Percentiles rank a stretch among this genome's conserved stretches.
phyloP scores from a whole-genome alignment of 768 basidiomycete genomes.

The Leccinum fibrillosum region DNA sequence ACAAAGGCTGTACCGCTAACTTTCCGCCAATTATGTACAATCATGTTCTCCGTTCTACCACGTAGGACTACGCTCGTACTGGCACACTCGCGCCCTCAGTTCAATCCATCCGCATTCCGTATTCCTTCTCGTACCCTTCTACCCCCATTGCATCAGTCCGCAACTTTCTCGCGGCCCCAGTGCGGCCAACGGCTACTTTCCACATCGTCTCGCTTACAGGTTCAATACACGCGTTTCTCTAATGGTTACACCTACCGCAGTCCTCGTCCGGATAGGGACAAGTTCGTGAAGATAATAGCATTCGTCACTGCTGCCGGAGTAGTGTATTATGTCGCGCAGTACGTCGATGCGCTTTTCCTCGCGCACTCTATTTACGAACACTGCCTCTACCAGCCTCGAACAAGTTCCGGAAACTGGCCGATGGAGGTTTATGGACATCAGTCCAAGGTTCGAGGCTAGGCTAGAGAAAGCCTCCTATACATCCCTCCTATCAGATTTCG shows the following conservation, averaged over 20 bases:
- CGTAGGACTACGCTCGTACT: constrained; percentile 3
- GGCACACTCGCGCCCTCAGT: background rate
- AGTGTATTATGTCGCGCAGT: constrained; percentile 31
- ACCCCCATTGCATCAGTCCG: background rate
- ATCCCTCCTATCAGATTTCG: constrained; percentile 51
- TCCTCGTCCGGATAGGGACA: constrained; percentile 9
- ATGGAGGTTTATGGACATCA: constrained; percentile 84
- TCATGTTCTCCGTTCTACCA: constrained; percentile 9
- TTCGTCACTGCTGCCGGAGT: constrained; percentile 19
- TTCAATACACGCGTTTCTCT: constrained; percentile 30
- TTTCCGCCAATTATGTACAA: background rate
- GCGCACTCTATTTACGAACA: background rate
- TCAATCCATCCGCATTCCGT: background rate
- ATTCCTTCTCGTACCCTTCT: background rate
- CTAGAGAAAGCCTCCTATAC: constrained; percentile 40
- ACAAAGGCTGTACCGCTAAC: background rate
- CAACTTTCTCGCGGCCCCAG: background rate
- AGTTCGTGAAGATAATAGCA: constrained; percentile 10
- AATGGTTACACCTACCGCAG: constrained; percentile 2
- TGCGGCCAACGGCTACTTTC: constrained; percentile 17
- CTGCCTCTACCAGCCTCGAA: constrained; percentile 56
- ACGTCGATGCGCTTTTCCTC: constrained; percentile 2
- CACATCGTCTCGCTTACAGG: constrained; percentile 14
- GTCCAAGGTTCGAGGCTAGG: constrained; percentile 53
- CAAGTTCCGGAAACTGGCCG: constrained; percentile 83